A percentile compares a stretch with the other conserved stretches of the same genome.
Evolutionary conservation across 2,329 filamentous ascomycete genomes (phyloP).

Genomic region (Fusarium ramigenum): DNA sequence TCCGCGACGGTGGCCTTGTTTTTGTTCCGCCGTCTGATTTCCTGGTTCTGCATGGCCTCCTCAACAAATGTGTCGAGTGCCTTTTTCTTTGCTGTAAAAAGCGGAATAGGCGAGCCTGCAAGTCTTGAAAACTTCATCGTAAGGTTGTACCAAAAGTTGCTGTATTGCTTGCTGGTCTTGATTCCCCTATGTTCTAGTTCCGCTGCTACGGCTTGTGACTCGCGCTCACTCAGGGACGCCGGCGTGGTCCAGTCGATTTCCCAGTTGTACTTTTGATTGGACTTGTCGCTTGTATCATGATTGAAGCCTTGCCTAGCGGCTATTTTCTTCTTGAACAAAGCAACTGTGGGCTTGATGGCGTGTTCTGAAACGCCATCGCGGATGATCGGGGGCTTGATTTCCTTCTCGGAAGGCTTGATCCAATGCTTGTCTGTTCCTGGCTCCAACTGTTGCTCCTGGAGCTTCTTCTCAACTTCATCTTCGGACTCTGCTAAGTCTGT

Average conservation of each 20-base stretch:
- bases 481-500: not conserved
- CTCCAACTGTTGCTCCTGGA: slow-evolving; percentile 1
- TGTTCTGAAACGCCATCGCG: slow-evolving; percentile 39
- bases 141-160: slow-evolving; percentile 42
- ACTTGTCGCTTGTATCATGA: not conserved
- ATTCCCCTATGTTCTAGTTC: slow-evolving; percentile 30
- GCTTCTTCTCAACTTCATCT: slow-evolving; percentile 2
- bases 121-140: slow-evolving; percentile 33
- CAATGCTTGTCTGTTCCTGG: not conserved
- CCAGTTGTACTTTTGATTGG: slow-evolving; percentile 23
- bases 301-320: slow-evolving; percentile 22
- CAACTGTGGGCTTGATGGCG: slow-evolving; percentile 37
- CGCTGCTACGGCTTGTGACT: slow-evolving; percentile 12
- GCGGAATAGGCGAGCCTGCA: slow-evolving; percentile 30
- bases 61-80: slow-evolving; percentile 34
- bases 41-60: slow-evolving; percentile 26
- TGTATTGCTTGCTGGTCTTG: slow-evolving; percentile 22
- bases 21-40: not conserved
- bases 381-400: slow-evolving; percentile 29
- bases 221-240: not conserved
- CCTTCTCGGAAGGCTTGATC: slow-evolving; percentile 7
- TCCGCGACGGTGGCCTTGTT: not conserved
- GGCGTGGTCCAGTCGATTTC: slow-evolving; percentile 23
- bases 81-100: slow-evolving; percentile 41
- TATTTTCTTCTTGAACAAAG: slow-evolving; percentile 29